These are phyloP conservation scores for Wickerhamomyces strasburgensis DNA, from an alignment of 805 yeast genomes.

Conservation along the genomic window DNA sequence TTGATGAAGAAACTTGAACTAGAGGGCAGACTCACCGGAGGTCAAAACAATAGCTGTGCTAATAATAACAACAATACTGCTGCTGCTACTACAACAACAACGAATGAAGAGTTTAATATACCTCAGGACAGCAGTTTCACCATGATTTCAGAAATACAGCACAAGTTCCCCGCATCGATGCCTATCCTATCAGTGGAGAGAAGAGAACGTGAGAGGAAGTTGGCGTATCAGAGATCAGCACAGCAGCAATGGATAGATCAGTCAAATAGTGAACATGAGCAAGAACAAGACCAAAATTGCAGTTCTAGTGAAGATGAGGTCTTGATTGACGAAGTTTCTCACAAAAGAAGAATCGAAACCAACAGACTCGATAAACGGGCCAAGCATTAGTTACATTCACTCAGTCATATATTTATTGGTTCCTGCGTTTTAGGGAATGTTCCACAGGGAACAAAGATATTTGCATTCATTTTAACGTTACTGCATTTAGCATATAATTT, in stretches of 20 bases:
- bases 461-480: too few relatives aligned
- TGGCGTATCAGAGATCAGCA: not conserved
- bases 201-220: not conserved
- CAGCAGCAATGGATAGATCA: not conserved
- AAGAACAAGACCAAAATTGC: not conserved
- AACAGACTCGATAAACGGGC: constrained; percentile 7
- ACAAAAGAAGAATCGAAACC: constrained; percentile 4
- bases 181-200: constrained; percentile 12
- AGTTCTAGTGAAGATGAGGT: constrained; percentile 8
- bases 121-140: constrained; percentile 18
- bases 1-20: constrained; percentile 43
- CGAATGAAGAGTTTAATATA: constrained; percentile 1
- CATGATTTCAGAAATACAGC: constrained; percentile 8
- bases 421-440: too few relatives aligned
- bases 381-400: constrained; percentile 1
- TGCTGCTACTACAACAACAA: too few relatives aligned
- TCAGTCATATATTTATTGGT: not conserved
- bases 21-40: constrained; percentile 11
- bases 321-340: constrained; percentile 3
- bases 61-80: too few relatives aligned
- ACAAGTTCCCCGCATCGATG: constrained; percentile 20
- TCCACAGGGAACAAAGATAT: too few relatives aligned
- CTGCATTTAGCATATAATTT: not conserved
- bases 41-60: not conserved
- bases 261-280: not conserved